Base-by-base conservation (phyloP, 768 basidiomycete genomes). In the Russula emetica region DNA sequence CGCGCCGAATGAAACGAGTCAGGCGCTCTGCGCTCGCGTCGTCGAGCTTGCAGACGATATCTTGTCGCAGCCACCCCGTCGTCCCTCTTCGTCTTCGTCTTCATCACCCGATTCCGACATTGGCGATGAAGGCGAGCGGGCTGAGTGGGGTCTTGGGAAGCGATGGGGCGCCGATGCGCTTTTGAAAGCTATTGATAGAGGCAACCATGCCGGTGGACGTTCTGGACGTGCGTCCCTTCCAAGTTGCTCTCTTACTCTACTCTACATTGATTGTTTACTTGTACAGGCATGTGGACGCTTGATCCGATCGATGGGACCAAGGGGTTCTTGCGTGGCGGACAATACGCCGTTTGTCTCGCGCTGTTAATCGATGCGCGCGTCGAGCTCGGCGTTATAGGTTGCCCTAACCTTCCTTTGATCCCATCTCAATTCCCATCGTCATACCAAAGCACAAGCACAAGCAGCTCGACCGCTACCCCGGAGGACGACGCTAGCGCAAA, bases 111-210 rank as follows among this genome's bases (percentile, higher is more conserved):
- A 13, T 24, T 14, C 47, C 18, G 16, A 18, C 5, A 4, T 22
- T 38, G 36, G 36, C 28, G 58, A 24, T 10, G 61, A 87, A 1
- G 67, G 62, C 0, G 91, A 93, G 70, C 77, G 77, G 60, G 74
- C 76, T 18, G 79, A 78, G 38, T 94, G 92, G 92, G 87, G 85
- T 0, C 80, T 94, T 61, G 88, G 90, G 2, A 83, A 84, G 7
- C 81, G 82, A 0, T 74, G 81, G 63, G 82, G 80, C 0, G 69
- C 83, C 1, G 79, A 77, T 0, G 81, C 89, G 70, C 77, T 94
- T n/a, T 73, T 98, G 62, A 83, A 87, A 60, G 87, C 88, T 2
- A 96, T 99, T 64, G 96, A 98, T 73, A 80, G 84, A 64, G 96
- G 95, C 3, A 86, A 82, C 66, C 77, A 86, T 70, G 75, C 77